Conservation (phyloP, 306 rosid genomes). For the Erythrophleum fordii region DNA sequence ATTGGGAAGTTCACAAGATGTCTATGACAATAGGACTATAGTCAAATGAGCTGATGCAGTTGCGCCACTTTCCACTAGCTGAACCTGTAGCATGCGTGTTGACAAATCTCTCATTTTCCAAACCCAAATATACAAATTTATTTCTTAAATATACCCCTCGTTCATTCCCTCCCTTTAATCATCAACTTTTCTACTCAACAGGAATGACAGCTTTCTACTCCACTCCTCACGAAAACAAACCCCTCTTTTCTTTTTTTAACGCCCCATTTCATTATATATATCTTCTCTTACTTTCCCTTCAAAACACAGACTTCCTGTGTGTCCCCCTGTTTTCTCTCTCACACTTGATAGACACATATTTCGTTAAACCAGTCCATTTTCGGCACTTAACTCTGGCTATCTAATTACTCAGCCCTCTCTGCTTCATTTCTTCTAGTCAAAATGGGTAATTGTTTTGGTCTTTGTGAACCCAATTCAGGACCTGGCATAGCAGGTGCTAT, state of each 20-base stretch:
- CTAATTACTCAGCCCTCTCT: not conserved
- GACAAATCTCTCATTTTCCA: slow-evolving; percentile 51
- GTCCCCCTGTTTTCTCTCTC: slow-evolving; percentile 25
- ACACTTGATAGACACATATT: not conserved
- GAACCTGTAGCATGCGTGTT: slow-evolving; percentile 70
- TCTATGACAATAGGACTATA: slow-evolving; percentile 23
- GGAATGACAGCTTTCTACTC: slow-evolving; percentile 42
- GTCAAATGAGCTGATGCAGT: slow-evolving; percentile 37
- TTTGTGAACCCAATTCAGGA: slow-evolving; percentile 32
- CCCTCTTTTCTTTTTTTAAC: slow-evolving; percentile 35
- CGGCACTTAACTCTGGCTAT: not conserved
- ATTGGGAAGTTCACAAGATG: slow-evolving; percentile 5
- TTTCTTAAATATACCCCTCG: not conserved
- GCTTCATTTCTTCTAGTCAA: not conserved
- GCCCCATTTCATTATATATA: slow-evolving; percentile 37
- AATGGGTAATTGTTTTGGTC: slow-evolving; percentile 70
- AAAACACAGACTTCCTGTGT: slow-evolving; percentile 36
- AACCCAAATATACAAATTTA: slow-evolving; percentile 19
- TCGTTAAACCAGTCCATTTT: not conserved
- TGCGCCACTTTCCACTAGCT: slow-evolving; percentile 60
- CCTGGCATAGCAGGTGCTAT: slow-evolving; percentile 19
- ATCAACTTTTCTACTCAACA: slow-evolving; percentile 39
- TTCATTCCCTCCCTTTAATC: slow-evolving; percentile 25
- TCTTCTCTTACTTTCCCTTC: slow-evolving; percentile 41
- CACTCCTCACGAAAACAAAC: slow-evolving; percentile 53